Evolutionary conservation across 805 yeast genomes (phyloP).

Genomic region (Pichia occidentalis): DNA sequence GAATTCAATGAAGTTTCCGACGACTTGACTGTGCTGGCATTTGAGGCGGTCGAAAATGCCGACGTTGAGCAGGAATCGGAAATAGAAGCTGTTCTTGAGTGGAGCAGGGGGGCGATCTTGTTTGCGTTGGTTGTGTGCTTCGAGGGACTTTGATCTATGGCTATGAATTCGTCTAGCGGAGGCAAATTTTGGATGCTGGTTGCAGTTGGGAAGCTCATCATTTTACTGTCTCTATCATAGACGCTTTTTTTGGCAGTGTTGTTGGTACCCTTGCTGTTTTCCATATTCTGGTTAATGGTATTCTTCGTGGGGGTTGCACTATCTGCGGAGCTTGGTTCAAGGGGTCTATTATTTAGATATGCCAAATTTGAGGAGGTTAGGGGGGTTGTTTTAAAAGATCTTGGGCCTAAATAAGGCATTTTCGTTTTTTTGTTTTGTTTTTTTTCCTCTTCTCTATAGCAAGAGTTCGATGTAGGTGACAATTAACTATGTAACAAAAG

Average conservation of each 20-base stretch:
- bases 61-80: slow-evolving; percentile 27
- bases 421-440: too few species aligned
- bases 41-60: slow-evolving; percentile 17
- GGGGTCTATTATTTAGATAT: slow-evolving; percentile 21
- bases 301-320: not conserved
- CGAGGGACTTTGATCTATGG: too few species aligned
- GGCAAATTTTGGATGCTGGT: slow-evolving; percentile 1
- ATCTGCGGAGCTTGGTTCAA: not conserved
- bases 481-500: too few species aligned
- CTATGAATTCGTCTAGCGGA: not conserved
- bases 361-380: slow-evolving; percentile 28
- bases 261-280: not conserved
- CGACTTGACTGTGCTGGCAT: slow-evolving; percentile 10
- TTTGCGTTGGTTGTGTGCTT: not conserved
- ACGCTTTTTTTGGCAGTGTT: not conserved
- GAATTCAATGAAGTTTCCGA: slow-evolving; percentile 7
- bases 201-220: not conserved
- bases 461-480: too few species aligned
- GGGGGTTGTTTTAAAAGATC: slow-evolving; percentile 31
- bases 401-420: slow-evolving; percentile 33
- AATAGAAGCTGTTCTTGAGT: slow-evolving; percentile 15
- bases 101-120: not conserved
- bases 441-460: too few species aligned
- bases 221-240: not conserved
- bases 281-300: not conserved